Conservation (phyloP, 192 early-diverging fungal genomes). For the Linnemannia elongata region DNA sequence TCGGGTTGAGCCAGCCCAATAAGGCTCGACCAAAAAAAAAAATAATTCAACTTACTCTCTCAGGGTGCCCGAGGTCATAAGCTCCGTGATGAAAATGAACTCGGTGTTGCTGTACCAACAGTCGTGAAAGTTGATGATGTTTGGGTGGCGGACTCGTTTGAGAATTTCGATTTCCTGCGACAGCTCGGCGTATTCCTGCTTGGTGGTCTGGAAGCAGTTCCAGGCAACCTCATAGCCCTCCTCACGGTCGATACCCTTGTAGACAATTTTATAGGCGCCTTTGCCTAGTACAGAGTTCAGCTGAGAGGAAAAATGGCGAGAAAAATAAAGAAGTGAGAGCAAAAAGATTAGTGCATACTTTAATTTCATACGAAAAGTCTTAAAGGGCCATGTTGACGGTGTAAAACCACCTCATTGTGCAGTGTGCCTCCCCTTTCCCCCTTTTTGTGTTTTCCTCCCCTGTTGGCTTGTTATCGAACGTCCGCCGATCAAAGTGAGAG, state of each 20-base stretch:
- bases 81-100: slow-evolving; percentile 86
- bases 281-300: slow-evolving; percentile 75
- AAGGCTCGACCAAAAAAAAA: not conserved
- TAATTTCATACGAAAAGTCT: not conserved
- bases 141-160: slow-evolving; percentile 83
- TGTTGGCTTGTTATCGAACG: not conserved
- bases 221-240: slow-evolving; percentile 93
- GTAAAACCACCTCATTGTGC: slow-evolving; percentile 2
- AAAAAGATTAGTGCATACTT: not conserved
- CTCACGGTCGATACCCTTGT: slow-evolving; percentile 88
- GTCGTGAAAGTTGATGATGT: slow-evolving; percentile 86
- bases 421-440: not conserved
- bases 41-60: slow-evolving; percentile 74
- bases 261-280: slow-evolving; percentile 90
- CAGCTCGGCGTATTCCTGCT: slow-evolving; percentile 77
- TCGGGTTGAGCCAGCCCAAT: not conserved
- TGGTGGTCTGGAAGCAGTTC: slow-evolving; percentile 86
- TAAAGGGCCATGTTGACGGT: not conserved
- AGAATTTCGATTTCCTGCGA: slow-evolving; percentile 84
- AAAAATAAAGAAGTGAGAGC: not conserved
- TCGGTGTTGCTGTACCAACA: slow-evolving; percentile 80
- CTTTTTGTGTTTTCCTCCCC: not conserved
- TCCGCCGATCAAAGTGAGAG: slow-evolving; percentile 1
- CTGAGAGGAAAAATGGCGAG: slow-evolving; percentile 11
- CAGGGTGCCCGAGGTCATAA: slow-evolving; percentile 88